A percentile compares a stretch with the other conserved stretches of the same genome.
Evolutionary conservation across 257 asterid species (phyloP).

Genomic region (Ehretia macrophylla): DNA sequence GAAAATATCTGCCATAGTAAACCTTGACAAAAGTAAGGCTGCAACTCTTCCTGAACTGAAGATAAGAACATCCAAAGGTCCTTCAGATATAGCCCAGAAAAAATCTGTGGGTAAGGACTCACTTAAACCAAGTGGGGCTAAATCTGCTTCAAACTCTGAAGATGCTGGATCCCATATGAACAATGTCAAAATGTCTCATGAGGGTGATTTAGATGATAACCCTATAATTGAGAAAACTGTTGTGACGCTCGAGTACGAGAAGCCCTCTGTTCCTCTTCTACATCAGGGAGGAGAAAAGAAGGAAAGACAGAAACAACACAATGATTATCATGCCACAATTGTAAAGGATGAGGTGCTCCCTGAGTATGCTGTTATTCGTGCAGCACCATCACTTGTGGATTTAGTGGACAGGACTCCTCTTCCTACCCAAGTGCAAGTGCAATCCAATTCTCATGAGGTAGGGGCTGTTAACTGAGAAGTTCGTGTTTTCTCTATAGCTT

Average conservation of each 20-base stretch:
- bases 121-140: constrained; percentile 21
- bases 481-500: neutral
- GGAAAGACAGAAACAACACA: constrained; percentile 19
- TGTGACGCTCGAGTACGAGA: constrained; percentile 71
- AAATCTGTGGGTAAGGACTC: constrained; percentile 27
- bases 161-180: constrained; percentile 31
- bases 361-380: constrained; percentile 33
- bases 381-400: constrained; percentile 35
- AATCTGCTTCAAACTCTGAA: constrained; percentile 26
- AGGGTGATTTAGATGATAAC: constrained; percentile 55
- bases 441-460: constrained; percentile 48
- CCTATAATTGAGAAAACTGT: constrained; percentile 78
- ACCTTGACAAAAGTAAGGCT: constrained; percentile 74
- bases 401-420: constrained; percentile 32
- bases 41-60: constrained; percentile 85
- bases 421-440: constrained; percentile 28
- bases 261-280: constrained; percentile 39
- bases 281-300: constrained; percentile 34
- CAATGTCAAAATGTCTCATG: constrained; percentile 23
- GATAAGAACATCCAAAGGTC: constrained; percentile 49
- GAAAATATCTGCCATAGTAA: constrained; percentile 72
- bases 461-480: constrained; percentile 2
- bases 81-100: constrained; percentile 25
- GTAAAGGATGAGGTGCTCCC: constrained; percentile 28
- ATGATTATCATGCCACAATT: constrained; percentile 20